Base-by-base conservation (phyloP, 768 basidiomycete genomes). In the Strobilomyces echinocephalus region DNA sequence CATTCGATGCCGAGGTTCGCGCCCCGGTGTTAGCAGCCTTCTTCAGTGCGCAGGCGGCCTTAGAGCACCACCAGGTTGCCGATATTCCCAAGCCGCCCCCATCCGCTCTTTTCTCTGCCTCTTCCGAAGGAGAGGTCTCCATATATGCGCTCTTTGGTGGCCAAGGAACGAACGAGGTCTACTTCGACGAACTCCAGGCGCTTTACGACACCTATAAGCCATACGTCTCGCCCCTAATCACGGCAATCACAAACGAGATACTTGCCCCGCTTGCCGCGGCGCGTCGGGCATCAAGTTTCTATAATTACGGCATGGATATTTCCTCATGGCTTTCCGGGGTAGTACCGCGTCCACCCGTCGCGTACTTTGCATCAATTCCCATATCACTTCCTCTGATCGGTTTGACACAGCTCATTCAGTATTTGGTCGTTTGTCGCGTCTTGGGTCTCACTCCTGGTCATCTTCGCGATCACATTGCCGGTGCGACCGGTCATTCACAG, bases 161-260 rank as follows among this genome's bases (percentile, higher is more conserved):
- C 14, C 97, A 99, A 72, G 97, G 97, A 53, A 91, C 88, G 54
- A 98, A 98, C 72, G 97, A 98, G 67, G 89, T 95, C 55, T 99
- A 98, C 75, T 93, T 97, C 69, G 91, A 95, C 69, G 97, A 98
- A 70, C 80, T 99, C 18, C 90, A 95, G 74, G 74, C 78, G 46
- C 84, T 98, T 48, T 94, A 90, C 72, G 88, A 97, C 72, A 88
- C 83, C 56, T 98, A 99, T 79, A 82, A 77, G 58, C 87, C 94
- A 11, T 95, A 92, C 66, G 84, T 97, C 58, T 74, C 78, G 15
- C 70, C 85, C 16, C 85, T 93, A 76, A 71, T 97, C 57, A 64
- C 75, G 28, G 75, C 76, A 36, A 72, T 91, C 60, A 83, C 87
- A 45, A 63, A 74, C 16, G 76, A 85, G 44, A 75, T 91, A 62